A percentile compares a stretch with the other conserved stretches of the same genome.
These are phyloP conservation scores for Phoma sp. DNA, from an alignment of 2,329 filamentous ascomycete genomes.

Conservation along the genomic window DNA sequence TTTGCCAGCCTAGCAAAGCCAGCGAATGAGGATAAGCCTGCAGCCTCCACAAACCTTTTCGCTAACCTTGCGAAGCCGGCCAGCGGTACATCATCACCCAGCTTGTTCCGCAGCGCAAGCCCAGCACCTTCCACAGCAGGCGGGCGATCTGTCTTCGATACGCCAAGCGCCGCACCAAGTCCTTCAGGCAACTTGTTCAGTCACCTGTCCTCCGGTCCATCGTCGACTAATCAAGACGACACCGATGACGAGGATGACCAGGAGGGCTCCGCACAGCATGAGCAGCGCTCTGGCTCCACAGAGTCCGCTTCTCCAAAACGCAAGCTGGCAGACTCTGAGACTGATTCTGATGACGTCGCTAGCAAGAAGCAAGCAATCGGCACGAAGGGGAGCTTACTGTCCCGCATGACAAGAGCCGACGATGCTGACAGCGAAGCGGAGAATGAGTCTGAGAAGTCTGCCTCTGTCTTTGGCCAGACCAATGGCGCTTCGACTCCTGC, in stretches of 20 bases:
- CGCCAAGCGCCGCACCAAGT: slow-evolving; percentile 26
- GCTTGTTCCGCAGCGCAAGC: slow-evolving; percentile 34
- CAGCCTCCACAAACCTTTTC: slow-evolving; percentile 23
- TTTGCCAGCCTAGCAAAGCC: slow-evolving; percentile 19
- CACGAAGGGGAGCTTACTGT: slow-evolving; percentile 30
- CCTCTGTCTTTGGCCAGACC: slow-evolving; percentile 25
- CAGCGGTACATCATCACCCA: slow-evolving; percentile 32
- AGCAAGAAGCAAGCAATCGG: slow-evolving; percentile 30
- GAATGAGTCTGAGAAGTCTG: slow-evolving; percentile 27
- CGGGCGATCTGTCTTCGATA: slow-evolving; percentile 42
- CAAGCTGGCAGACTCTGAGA: slow-evolving; percentile 31
- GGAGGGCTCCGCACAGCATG: slow-evolving; percentile 18
- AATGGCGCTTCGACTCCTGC: slow-evolving; percentile 38
- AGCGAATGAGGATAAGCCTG: slow-evolving; percentile 14
- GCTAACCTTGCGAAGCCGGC: slow-evolving; percentile 26
- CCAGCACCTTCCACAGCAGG: slow-evolving; percentile 38
- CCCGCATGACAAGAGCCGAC: slow-evolving; percentile 36
- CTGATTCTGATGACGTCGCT: slow-evolving; percentile 31
- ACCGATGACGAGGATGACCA: slow-evolving; percentile 28
- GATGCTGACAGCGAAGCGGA: slow-evolving; percentile 29
- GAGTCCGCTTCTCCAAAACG: slow-evolving; percentile 32
- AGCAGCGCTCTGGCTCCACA: slow-evolving; percentile 19
- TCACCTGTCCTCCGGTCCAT: slow-evolving; percentile 42
- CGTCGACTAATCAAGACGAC: slow-evolving; percentile 40
- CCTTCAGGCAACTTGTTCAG: slow-evolving; percentile 41